Evolutionary conservation across 805 yeast genomes (phyloP), one percentile per base, ranked within the genome.

Genomic region (Teunomyces gatunensis): DNA sequence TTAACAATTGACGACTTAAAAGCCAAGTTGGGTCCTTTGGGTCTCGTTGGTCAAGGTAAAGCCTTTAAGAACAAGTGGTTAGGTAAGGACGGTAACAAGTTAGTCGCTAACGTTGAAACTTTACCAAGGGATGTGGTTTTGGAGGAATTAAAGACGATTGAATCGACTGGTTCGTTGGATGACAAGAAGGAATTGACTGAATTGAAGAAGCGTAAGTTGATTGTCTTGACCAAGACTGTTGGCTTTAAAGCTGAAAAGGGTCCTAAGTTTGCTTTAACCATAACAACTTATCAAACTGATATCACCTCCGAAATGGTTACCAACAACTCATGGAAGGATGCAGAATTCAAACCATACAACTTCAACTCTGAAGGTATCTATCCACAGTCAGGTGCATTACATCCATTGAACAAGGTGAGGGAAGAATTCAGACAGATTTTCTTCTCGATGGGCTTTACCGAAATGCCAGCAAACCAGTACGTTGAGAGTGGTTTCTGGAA

Each of bases 401-500:
- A 94, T 70, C 99, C 99, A 32, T 79, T 94, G 61, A 89, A 84
- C 76, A 94, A 94, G 71, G 98, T 94, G 50, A 83, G 97, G 63
- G 97, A 92, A 71, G 99, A 94, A 70, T 94, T 94, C 74, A 82
- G 99, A 74, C 96, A 91, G 69, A 92, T 94, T 63, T 94, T 94
- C 82, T 92, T 94, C 74, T 84, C 94, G 33, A 84, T 94, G 91
- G 99, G 99, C 6, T 94, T 94, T 83, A 83, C 94, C 25, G 99
- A 94, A 74, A 94, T 94, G 99, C 97, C 99, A 51, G 86, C 99
- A 21, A 92, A 92, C 69, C 97, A 92, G 69, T 94, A 91, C 67
- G 99, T 94, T 45, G 99, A 94, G 66, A 81, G 94, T 13, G 98
- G 98, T 4, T 94, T 94, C 83, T 94, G 99, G 99, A 94, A 94